A percentile compares a stretch with the other conserved stretches of the same genome.
Conservation (phyloP, 2,329 filamentous ascomycete genomes). For the Neonectria magnoliae region DNA sequence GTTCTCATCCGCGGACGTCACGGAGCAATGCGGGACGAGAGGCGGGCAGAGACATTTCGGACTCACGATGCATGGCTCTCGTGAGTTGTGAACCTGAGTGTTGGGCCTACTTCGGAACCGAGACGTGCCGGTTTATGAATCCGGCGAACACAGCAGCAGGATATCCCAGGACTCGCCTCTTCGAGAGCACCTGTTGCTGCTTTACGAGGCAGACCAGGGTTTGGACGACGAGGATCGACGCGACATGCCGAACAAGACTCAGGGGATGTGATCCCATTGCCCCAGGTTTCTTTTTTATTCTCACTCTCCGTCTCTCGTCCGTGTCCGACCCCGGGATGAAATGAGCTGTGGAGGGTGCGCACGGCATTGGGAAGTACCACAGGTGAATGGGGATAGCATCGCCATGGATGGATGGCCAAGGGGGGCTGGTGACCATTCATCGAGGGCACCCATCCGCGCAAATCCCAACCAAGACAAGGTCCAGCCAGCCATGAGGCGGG, state of each 20-base stretch:
- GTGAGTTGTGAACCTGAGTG: conserved; percentile 1
- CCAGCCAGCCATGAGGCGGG: conserved; percentile 5
- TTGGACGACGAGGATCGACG: conserved; percentile 13
- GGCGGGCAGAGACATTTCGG: conserved; percentile 4
- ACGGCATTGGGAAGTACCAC: conserved; percentile 13
- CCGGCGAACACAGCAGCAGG: neutral
- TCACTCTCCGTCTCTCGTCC: conserved; percentile 3
- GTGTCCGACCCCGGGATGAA: conserved; percentile 3
- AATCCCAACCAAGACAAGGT: conserved; percentile 6
- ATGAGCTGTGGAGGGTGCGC: conserved; percentile 14
- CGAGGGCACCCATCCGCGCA: conserved; percentile 10
- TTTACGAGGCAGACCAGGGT: conserved; percentile 9
- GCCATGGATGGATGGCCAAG: conserved; percentile 4
- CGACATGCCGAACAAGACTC: conserved; percentile 18
- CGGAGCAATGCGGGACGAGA: conserved; percentile 12
- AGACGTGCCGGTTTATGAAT: neutral
- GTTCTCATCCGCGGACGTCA: neutral
- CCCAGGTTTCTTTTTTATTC: conserved; percentile 6
- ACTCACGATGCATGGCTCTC: conserved; percentile 6
- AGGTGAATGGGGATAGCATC: conserved; percentile 17
- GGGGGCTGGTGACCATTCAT: conserved; percentile 20
- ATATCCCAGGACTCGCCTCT: neutral
- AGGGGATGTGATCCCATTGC: conserved; percentile 4
- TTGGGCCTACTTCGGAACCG: neutral
- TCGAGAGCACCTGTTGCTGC: neutral